Conservation (phyloP, 257 asterid species). For the Marsdenia floribunda region DNA sequence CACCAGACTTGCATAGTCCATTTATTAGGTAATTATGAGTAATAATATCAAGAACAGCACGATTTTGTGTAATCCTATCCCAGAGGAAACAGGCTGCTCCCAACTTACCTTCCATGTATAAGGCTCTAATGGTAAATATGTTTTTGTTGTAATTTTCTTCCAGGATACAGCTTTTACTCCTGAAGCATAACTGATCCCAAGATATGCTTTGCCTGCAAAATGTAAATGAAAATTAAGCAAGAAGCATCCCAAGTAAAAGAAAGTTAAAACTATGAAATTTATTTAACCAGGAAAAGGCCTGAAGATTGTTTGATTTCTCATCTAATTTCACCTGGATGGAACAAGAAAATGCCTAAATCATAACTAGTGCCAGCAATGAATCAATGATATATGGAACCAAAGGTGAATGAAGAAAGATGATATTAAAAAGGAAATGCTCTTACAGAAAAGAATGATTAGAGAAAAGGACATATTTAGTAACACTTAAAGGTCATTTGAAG, state of each 20-base stretch:
- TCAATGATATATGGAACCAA: not conserved
- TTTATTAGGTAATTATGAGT: constrained; percentile 69
- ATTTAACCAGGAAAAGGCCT: not conserved
- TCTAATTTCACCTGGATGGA: not conserved
- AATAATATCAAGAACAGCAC: constrained; percentile 49
- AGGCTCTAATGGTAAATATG: constrained; percentile 39
- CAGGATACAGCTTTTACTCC: constrained; percentile 18
- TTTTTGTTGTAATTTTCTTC: constrained; percentile 28
- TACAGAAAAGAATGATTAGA: not conserved
- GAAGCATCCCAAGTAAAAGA: not conserved
- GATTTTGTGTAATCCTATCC: constrained; percentile 44
- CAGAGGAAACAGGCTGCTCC: constrained; percentile 58
- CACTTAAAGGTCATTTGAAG: not conserved
- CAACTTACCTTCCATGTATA: constrained; percentile 62
- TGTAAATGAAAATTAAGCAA: not conserved
- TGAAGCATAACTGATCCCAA: constrained; percentile 25
- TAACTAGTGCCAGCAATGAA: not conserved
- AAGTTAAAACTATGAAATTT: not conserved
- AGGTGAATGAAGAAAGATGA: not conserved
- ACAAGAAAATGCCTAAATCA: not conserved
- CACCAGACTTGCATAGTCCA: constrained; percentile 64
- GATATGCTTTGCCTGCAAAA: constrained; percentile 34
- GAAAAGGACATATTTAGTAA: not conserved
- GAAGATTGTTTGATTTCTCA: not conserved
- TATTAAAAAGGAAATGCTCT: not conserved